Percentiles rank a stretch among this genome's conserved stretches.
Evolutionary conservation across 2,329 filamentous ascomycete genomes (phyloP).

Genomic region (Colletotrichum simmondsii): DNA sequence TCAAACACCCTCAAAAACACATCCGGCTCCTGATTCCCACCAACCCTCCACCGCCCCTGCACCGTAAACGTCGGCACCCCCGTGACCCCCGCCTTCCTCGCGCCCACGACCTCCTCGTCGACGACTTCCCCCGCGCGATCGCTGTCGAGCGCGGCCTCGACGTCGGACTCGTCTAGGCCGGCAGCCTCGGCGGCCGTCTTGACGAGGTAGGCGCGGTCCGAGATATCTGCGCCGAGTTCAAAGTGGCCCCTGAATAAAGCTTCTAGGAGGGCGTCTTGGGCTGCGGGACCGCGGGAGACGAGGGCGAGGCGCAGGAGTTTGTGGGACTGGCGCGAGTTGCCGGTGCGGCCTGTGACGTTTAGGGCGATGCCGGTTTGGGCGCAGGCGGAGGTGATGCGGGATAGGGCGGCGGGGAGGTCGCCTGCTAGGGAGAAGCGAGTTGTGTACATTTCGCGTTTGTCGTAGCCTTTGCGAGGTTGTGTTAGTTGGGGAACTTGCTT

Average conservation of each 20-base stretch:
- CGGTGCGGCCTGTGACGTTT: conserved; percentile 49
- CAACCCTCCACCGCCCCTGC: conserved; percentile 74
- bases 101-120: conserved; percentile 44
- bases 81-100: conserved; percentile 54
- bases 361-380: conserved; percentile 51
- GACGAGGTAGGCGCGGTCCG: conserved; percentile 51
- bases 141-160: conserved; percentile 39
- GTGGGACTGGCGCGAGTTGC: conserved; percentile 57
- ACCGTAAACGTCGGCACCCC: conserved; percentile 82
- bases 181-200: conserved; percentile 44
- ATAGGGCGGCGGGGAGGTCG: conserved; percentile 41
- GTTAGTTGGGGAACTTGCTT: not conserved
- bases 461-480: conserved; percentile 40
- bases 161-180: conserved; percentile 41
- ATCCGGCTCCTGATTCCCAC: conserved; percentile 75
- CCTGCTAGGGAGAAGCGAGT: not conserved
- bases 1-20: conserved; percentile 77
- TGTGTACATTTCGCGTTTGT: conserved; percentile 50
- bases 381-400: conserved; percentile 46
- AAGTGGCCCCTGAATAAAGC: conserved; percentile 56
- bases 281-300: conserved; percentile 33
- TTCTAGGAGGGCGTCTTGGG: conserved; percentile 53
- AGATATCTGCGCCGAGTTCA: conserved; percentile 52
- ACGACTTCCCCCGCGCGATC: conserved; percentile 40
- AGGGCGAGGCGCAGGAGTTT: conserved; percentile 58